A percentile compares a stretch with the other conserved stretches of the same genome.
Conservation (phyloP, 495 filamentous ascomycete genomes). For the Penicillium verhagenii region DNA sequence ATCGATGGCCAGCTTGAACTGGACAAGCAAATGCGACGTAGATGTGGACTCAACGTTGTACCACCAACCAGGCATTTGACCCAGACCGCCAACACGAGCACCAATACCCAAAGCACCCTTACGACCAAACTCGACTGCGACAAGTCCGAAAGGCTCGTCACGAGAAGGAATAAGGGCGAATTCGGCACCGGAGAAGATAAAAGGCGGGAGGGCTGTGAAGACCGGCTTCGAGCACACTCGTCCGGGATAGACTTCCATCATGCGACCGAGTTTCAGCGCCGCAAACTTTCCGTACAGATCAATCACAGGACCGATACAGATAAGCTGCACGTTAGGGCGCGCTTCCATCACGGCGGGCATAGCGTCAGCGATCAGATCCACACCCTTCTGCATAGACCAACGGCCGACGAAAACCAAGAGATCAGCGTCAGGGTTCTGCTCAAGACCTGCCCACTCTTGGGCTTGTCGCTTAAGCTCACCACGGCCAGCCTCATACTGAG, state of each 20-base stretch:
- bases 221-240: conserved; percentile 77
- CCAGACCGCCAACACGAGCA: conserved; percentile 62
- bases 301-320: conserved; percentile 72
- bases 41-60: conserved; percentile 68
- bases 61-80: conserved; percentile 78
- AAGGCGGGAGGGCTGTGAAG: conserved; percentile 73
- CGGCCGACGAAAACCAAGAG: conserved; percentile 77
- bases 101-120: conserved; percentile 77
- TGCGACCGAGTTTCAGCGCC: conserved; percentile 66
- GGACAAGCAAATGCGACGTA: conserved; percentile 65
- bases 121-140: conserved; percentile 76
- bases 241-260: conserved; percentile 72
- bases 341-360: conserved; percentile 69
- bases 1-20: conserved; percentile 70
- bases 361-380: conserved; percentile 78
- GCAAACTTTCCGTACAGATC: conserved; percentile 79
- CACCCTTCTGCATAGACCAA: conserved; percentile 77
- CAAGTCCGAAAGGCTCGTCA: conserved; percentile 76
- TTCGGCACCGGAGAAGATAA: conserved; percentile 75
- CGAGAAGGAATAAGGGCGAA: conserved; percentile 77
- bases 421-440: conserved; percentile 67
- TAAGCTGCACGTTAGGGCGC: conserved; percentile 64
- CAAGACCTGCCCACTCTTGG: conserved; percentile 73
- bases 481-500: conserved; percentile 55
- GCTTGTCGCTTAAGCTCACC: conserved; percentile 64